phyloP scores from a whole-genome alignment of 306 rosid species.

The Begonia masoniana region DNA sequence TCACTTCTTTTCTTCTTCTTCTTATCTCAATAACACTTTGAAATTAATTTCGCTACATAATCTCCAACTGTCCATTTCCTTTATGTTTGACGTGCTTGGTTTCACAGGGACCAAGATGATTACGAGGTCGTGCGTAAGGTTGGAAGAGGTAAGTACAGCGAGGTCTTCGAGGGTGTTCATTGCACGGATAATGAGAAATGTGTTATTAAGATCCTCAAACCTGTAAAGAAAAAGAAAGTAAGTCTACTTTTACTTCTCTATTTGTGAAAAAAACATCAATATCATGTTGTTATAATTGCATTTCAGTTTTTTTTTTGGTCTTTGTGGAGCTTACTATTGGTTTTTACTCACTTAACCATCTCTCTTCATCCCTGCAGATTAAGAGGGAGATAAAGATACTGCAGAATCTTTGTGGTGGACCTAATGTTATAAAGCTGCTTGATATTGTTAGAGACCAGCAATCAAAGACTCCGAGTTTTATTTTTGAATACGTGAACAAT shows the following conservation, averaged over 20 bases:
- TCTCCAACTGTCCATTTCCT: too few species aligned
- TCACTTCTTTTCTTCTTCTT: not conserved
- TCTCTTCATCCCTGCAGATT: conserved; percentile 41
- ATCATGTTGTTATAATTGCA: too few species aligned
- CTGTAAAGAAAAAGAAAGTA: conserved; percentile 92
- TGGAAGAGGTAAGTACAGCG: conserved; percentile 94
- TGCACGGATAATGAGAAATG: conserved; percentile 75
- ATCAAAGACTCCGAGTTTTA: conserved; percentile 84
- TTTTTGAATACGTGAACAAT: conserved; percentile 81
- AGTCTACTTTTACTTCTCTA: not conserved
- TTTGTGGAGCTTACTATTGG: too few species aligned
- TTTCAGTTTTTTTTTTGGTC: too few species aligned
- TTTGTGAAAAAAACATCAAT: too few species aligned
- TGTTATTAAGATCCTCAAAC: conserved; percentile 76
- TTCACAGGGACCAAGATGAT: conserved; percentile 76
- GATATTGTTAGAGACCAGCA: conserved; percentile 95
- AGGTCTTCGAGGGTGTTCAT: conserved; percentile 90
- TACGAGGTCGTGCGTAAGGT: conserved; percentile 95
- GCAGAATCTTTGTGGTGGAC: conserved; percentile 93
- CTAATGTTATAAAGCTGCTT: conserved; percentile 79
- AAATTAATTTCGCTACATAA: not conserved
- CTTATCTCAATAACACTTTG: not conserved
- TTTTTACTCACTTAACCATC: not conserved
- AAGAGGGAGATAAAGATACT: conserved; percentile 92
- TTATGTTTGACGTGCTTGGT: not conserved